A percentile compares a stretch with the other conserved stretches of the same genome.
These are phyloP conservation scores for Primulina huaijiensis DNA, from an alignment of 257 asterid genomes.

Conservation along the genomic window DNA sequence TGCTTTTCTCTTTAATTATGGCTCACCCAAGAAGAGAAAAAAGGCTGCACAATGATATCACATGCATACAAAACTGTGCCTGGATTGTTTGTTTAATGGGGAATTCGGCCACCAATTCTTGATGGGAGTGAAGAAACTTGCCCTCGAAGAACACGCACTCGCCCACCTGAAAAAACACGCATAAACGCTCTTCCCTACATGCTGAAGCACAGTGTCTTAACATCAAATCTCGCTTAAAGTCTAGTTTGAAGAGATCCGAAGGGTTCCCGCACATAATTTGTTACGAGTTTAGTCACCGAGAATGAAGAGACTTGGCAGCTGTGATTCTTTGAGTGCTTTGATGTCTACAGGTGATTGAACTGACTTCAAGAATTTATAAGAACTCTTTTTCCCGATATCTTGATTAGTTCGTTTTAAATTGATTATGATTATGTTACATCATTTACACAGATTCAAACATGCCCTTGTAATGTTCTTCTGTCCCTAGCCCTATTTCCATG, in stretches of 20 bases:
- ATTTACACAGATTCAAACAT: constrained; percentile 30
- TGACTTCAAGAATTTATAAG: neutral
- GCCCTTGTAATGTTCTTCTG: constrained; percentile 42
- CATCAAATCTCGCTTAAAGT: neutral
- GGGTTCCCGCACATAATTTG: neutral
- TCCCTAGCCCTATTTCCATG: constrained; percentile 28
- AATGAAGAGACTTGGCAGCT: constrained; percentile 15
- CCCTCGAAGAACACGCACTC: neutral
- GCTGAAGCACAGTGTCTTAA: too few species aligned
- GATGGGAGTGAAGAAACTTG: neutral
- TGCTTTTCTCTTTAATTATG: constrained; percentile 1
- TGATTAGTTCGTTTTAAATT: constrained; percentile 12
- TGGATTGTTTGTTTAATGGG: neutral
- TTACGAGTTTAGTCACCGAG: neutral
- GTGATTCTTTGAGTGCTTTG: constrained; percentile 18
- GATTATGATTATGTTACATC: constrained; percentile 12
- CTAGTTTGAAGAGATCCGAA: neutral
- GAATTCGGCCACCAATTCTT: neutral
- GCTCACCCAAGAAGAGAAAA: constrained; percentile 13
- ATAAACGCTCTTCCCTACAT: too few species aligned
- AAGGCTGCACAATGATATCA: constrained; percentile 1
- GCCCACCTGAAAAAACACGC: neutral
- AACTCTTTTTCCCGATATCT: constrained; percentile 14
- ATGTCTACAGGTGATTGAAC: constrained; percentile 60
- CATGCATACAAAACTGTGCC: constrained; percentile 10